Evolutionary conservation across 129 eudicot species (phyloP).

Genomic region (Logfia minima): DNA sequence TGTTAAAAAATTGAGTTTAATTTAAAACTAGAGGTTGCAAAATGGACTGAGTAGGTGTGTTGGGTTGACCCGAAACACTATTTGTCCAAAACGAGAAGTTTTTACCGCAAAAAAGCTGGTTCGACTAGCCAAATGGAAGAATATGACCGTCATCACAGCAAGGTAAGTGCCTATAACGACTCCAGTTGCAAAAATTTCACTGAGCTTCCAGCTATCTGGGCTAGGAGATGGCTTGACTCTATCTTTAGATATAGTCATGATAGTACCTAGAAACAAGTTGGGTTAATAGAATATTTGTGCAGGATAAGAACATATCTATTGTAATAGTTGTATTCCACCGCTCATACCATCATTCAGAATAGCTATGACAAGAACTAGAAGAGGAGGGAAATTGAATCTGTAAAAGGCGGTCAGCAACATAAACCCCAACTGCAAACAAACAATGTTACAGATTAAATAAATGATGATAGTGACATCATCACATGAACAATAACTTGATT

Average conservation of each 20-base stretch:
- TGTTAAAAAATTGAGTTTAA: conserved; percentile 9
- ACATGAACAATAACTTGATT: not conserved
- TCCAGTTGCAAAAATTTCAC: conserved; percentile 56
- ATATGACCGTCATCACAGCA: conserved; percentile 47
- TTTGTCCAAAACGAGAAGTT: not conserved
- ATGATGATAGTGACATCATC: not conserved
- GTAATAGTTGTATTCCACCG: not conserved
- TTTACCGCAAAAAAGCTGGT: conserved; percentile 46
- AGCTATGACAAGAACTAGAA: conserved; percentile 59
- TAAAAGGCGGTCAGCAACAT: conserved; percentile 55
- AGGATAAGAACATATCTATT: not conserved
- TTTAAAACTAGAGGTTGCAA: not conserved
- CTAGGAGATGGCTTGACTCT: conserved; percentile 59
- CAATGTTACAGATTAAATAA: conserved; percentile 3
- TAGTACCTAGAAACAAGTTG: conserved; percentile 38
- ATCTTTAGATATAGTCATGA: conserved; percentile 54
- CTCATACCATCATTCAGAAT: conserved; percentile 55
- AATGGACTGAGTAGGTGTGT: not conserved
- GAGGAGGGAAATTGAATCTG: conserved; percentile 52
- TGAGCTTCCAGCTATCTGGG: conserved; percentile 57
- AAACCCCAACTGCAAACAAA: conserved; percentile 49
- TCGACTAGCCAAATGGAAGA: conserved; percentile 43
- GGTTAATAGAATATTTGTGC: not conserved
- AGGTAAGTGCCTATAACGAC: conserved; percentile 52
- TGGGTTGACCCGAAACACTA: not conserved